Evolutionary conservation across 176 grass and related monocot species (phyloP).

Genomic region (Carex parvula): DNA sequence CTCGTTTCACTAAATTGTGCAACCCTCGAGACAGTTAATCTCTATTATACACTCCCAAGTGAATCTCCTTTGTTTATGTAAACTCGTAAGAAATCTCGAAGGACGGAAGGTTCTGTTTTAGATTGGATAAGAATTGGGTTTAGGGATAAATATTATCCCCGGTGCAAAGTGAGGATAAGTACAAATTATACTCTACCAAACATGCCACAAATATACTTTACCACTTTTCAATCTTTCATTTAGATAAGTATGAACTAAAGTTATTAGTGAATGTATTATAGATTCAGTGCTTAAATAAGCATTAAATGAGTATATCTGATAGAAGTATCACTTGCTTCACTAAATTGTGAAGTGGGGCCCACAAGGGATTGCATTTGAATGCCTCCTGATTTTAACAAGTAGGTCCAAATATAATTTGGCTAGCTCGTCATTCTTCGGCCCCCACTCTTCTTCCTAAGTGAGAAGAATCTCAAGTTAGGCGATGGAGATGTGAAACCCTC

Average conservation of each 20-base stretch:
- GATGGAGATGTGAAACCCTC: background rate
- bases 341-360: background rate
- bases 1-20: too few species aligned
- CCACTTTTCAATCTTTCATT: background rate
- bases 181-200: slow-evolving; percentile 1
- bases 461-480: too few species aligned
- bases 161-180: background rate
- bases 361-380: background rate
- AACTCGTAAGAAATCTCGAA: background rate
- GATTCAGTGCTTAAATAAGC: background rate
- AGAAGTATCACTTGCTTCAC: background rate
- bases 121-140: background rate
- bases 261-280: background rate
- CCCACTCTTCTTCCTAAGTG: too few species aligned
- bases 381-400: background rate
- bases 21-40: background rate
- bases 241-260: background rate
- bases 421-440: too few species aligned
- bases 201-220: background rate
- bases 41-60: background rate
- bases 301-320: background rate
- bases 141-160: background rate
- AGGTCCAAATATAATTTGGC: background rate
- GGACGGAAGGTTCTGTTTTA: background rate
- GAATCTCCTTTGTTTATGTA: background rate